Conservation (phyloP, 1,284 basidiomycete genomes). For the Sparassis latifolia region DNA sequence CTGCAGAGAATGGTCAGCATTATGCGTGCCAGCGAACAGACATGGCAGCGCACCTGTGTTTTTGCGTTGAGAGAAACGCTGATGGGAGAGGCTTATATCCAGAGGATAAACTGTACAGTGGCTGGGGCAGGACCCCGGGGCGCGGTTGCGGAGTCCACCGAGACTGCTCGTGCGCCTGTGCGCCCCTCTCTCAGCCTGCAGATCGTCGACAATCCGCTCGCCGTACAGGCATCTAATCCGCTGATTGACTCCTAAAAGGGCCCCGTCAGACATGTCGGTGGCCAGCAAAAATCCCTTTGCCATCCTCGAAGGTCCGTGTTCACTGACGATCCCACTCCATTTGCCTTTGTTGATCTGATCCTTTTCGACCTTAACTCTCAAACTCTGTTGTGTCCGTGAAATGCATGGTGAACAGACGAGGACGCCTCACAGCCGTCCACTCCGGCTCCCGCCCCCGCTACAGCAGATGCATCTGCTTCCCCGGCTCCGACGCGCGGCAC, state of each 20-base stretch:
- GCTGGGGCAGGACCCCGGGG: constrained; percentile 24
- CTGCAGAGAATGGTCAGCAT: constrained; percentile 27
- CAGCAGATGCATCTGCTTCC: constrained; percentile 31
- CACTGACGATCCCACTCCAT: constrained; percentile 1
- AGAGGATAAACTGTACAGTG: constrained; percentile 33
- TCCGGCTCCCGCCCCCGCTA: constrained; percentile 29
- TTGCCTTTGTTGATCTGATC: neutral
- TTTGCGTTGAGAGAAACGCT: constrained; percentile 40
- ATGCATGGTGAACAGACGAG: constrained; percentile 34
- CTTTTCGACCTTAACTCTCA: constrained; percentile 5
- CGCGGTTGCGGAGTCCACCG: constrained; percentile 19
- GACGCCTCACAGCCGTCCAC: constrained; percentile 37
- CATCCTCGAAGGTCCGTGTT: constrained; percentile 59
- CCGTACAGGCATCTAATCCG: constrained; percentile 22
- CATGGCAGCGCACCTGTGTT: constrained; percentile 46
- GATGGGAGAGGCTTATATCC: constrained; percentile 16
- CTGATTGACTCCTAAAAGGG: constrained; percentile 44
- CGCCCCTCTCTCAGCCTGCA: constrained; percentile 15
- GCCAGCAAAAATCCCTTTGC: constrained; percentile 79
- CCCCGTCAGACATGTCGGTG: constrained; percentile 81
- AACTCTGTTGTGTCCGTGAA: neutral
- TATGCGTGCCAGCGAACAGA: constrained; percentile 8
- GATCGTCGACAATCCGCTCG: constrained; percentile 18
- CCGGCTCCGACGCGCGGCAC: constrained; percentile 29
- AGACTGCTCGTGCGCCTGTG: neutral